A percentile compares a stretch with the other conserved stretches of the same genome.
phyloP scores from a whole-genome alignment of 768 basidiomycete genomes.

The Antrodiella citrinella region DNA sequence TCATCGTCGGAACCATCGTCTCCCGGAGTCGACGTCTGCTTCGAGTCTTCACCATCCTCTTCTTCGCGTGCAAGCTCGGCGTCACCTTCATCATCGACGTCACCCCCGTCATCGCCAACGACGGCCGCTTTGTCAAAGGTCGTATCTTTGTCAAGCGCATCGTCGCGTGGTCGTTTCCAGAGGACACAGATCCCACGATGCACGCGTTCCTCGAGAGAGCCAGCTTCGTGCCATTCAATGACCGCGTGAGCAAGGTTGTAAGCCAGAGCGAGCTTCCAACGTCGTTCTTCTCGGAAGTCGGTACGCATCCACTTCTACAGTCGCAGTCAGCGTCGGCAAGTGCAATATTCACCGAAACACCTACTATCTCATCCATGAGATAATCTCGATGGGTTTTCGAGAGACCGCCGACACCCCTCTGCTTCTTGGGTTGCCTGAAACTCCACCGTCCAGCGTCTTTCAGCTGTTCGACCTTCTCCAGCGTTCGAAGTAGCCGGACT shows the following conservation, averaged over 20 bases:
- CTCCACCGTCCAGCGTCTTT: slow-evolving; percentile 82
- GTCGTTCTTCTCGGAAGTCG: slow-evolving; percentile 91
- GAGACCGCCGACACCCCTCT: slow-evolving; percentile 66
- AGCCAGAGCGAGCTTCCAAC: slow-evolving; percentile 85
- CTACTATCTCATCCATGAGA: slow-evolving; percentile 91
- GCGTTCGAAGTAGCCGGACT: slow-evolving; percentile 64
- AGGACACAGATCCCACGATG: slow-evolving; percentile 58
- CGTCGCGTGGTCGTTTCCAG: slow-evolving; percentile 45
- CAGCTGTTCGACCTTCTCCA: slow-evolving; percentile 79
- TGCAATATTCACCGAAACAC: slow-evolving; percentile 16
- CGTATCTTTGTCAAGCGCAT: slow-evolving; percentile 29
- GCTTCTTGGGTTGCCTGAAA: slow-evolving; percentile 92
- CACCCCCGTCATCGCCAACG: slow-evolving; percentile 19
- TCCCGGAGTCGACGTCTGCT: slow-evolving; percentile 17
- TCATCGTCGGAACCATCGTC: slow-evolving; percentile 50
- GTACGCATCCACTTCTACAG: slow-evolving; percentile 90
- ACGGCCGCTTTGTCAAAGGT: slow-evolving; percentile 21
- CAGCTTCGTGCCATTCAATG: slow-evolving; percentile 80
- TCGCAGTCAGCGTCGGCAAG: slow-evolving; percentile 1
- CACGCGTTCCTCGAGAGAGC: slow-evolving; percentile 53
- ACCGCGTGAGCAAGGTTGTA: slow-evolving; percentile 76
- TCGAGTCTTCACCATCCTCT: slow-evolving; percentile 15
- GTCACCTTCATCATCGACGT: slow-evolving; percentile 20
- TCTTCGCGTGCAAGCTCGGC: no score
- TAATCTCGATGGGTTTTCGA: slow-evolving; percentile 93